A percentile compares a stretch with the other conserved stretches of the same genome.
Evolutionary conservation across 2,329 filamentous ascomycete genomes (phyloP).

Genomic region (Paraphaeosphaeria minitans): DNA sequence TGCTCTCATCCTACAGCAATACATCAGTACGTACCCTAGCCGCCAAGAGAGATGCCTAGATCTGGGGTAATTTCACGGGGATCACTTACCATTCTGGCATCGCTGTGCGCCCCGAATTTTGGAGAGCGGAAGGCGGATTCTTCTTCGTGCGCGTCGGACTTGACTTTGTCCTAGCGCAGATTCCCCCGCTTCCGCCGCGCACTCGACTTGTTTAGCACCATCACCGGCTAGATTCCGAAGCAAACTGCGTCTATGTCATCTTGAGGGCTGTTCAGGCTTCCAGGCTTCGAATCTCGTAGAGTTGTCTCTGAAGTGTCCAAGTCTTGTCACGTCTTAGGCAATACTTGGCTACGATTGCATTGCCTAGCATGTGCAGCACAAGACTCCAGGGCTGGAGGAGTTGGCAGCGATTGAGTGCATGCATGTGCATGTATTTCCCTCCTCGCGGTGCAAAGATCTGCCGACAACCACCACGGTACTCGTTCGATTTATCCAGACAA

Average conservation of each 20-base stretch:
- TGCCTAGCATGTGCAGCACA: no score
- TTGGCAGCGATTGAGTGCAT: not conserved
- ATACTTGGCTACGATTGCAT: no score
- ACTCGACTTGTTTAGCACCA: not conserved
- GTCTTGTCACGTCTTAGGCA: no score
- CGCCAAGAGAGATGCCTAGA: not conserved
- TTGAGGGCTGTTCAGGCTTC: not conserved
- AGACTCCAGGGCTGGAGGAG: not conserved
- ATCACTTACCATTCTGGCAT: constrained; percentile 11
- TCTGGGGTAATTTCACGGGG: constrained; percentile 2
- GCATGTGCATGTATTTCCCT: not conserved
- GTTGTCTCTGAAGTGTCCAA: no score
- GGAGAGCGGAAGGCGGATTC: constrained; percentile 18
- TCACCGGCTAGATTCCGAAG: not conserved
- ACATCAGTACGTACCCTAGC: not conserved
- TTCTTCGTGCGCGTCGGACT: constrained; percentile 17
- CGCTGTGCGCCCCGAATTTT: constrained; percentile 4
- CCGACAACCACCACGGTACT: not conserved
- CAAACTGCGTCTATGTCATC: not conserved
- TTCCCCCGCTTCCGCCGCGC: not conserved
- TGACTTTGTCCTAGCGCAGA: constrained; percentile 29
- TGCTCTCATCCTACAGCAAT: constrained; percentile 15
- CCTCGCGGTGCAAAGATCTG: not conserved
- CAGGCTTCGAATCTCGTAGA: no score
- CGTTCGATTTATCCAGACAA: not conserved